Evolutionary conservation across 2,329 filamentous ascomycete genomes (phyloP).

Genomic region (Fusarium redolens): DNA sequence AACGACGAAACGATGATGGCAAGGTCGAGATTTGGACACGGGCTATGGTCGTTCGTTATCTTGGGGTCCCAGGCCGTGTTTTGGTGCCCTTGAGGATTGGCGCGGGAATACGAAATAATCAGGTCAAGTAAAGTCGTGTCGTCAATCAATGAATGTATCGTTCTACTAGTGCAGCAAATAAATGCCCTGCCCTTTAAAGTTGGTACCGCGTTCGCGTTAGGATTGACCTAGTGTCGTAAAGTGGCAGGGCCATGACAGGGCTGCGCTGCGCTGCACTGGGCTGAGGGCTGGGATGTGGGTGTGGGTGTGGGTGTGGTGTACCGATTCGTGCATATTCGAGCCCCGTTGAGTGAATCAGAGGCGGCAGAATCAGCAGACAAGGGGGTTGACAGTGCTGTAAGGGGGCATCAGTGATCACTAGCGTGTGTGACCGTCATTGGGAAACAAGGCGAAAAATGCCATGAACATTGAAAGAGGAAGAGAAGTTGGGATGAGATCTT

Average conservation of each 20-base stretch:
- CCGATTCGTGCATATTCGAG: slow-evolving; percentile 40
- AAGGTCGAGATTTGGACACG: background rate
- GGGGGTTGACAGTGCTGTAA: slow-evolving; percentile 36
- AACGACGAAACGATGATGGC: slow-evolving; percentile 1
- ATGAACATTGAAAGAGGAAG: background rate
- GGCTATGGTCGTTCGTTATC: background rate
- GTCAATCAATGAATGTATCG: slow-evolving; percentile 39
- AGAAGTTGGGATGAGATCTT: background rate
- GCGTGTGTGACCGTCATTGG: slow-evolving; percentile 18
- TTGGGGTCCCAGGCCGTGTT: background rate
- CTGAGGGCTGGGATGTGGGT: slow-evolving; percentile 17
- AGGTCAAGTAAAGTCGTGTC: slow-evolving; percentile 37
- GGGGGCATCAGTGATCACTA: slow-evolving; percentile 23
- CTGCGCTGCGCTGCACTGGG: slow-evolving; percentile 29
- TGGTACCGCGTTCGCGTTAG: slow-evolving; percentile 50
- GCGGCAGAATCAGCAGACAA: slow-evolving; percentile 12
- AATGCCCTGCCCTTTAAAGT: slow-evolving; percentile 45
- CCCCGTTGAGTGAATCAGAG: slow-evolving; percentile 28
- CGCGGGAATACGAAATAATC: slow-evolving; percentile 16
- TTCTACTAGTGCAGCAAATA: slow-evolving; percentile 37
- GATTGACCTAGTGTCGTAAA: slow-evolving; percentile 41
- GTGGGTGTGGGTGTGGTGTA: background rate
- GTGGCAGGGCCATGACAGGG: slow-evolving; percentile 43
- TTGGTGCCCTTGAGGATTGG: slow-evolving; percentile 25
- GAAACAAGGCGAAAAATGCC: slow-evolving; percentile 17